Evolutionary conservation across 345 rosid genomes (phyloP), one percentile per base, ranked within the genome.

Genomic region (Sonneratia alba): DNA sequence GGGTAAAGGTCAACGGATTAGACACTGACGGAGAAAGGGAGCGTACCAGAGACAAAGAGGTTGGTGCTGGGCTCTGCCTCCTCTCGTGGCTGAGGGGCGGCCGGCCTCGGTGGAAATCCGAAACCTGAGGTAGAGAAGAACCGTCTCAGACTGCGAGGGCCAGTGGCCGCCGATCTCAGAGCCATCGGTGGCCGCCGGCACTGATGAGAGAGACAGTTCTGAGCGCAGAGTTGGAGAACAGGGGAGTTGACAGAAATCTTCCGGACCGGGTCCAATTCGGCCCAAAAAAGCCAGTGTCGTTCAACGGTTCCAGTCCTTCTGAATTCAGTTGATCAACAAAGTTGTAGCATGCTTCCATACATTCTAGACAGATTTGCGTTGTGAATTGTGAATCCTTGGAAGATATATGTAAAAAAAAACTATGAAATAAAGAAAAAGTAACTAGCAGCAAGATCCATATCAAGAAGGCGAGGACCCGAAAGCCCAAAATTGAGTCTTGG

Each of bases 31-130:
- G 51, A 47, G 51, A 4, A 13, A 2, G 36, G 57, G 15, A 4
- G 36, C 67, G 49, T 78, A 71, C 96, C 95, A 10, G 92, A 86
- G 80, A 90, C 85, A 67, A 90, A 90, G 77, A 92, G 92, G 73
- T 90, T 87, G 71, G 89, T 77, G 80, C 79, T 91, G 70, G 98
- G 97, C 56, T 86, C 89, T 4, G 93, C 90, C 80, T 85, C 77
- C 77, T 86, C 90, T 2, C 83, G 85, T 81, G 1, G 87, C 53
- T 65, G 79, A 53, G 70, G n/a, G 13, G 76, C 59, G 9, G 73
- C 71, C 14, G 78, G 49, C n/a, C 79, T 11, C 14, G 74, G 66
- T 27, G 87, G 63, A 47, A 79, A 72, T 42, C 78, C 7, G 68
- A 84, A 78, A 36, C 87, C 48, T 38, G 86, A 73, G 67, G 81